Evolutionary conservation across 2,329 filamentous ascomycete species (phyloP), one percentile per base, ranked within the genome.

Genomic region (Curvularia spicifera): DNA sequence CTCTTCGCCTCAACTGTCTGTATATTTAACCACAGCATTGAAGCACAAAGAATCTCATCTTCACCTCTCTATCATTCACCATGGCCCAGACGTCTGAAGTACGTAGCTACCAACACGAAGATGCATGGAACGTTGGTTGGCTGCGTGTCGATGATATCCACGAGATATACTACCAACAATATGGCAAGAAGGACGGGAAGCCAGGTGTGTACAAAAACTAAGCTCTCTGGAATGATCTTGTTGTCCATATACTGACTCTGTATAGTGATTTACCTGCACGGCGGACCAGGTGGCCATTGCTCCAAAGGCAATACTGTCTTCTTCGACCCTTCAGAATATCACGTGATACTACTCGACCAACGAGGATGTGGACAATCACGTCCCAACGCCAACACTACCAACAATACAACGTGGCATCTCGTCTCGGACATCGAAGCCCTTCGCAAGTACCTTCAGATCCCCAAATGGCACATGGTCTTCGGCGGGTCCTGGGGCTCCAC

Each of bases 401-500:
- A 82, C 47, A 83, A 82, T 69, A 82, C 78, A 0, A 82, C 80
- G 2, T 76, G 76, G 71, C 68, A 78, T 55, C 69, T 82, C 0
- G 74, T 81, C 3, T 63, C 73, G n/a, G 81, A 83, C 57, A 78
- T 82, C 60, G 80, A 83, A 58, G 64, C 68, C 1, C 67, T 82
- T 1, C 76, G 81, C 39, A 59, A 71, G 15, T 78, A 81, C 51
- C 70, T 82, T 6, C 53, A 70, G 0, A 78, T 82, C 29, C 40
- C 65, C 7, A 80, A 80, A 65, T 82, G 80, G 81, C 70, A 72
- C 54, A 55, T 77, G 42, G 76, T 83, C 4, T 83, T 82, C 58
- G 81, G 81, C 39, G 80, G 80, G 1, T 82, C 80, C 1, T 82
- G 81, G 81, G 81, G 81, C 33, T 79, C 78, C 3, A 80, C 80